Percentiles rank a stretch among this genome's conserved stretches.
phyloP scores from a whole-genome alignment of 1,139 yeast species.

The Arxiozyma slooffiae region DNA sequence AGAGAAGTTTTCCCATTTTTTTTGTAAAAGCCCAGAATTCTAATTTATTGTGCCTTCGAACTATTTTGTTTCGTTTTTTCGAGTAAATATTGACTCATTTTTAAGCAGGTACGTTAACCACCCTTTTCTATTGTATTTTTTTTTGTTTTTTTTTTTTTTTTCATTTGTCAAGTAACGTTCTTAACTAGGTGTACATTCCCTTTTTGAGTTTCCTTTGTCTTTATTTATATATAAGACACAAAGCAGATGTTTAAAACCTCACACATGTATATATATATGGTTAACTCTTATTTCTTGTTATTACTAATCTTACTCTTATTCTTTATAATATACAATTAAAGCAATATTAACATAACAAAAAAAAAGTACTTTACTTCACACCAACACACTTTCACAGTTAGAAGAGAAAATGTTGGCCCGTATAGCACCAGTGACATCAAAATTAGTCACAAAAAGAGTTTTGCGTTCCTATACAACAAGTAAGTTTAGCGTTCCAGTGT shows the following conservation, averaged over 20 bases:
- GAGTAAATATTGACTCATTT: background rate
- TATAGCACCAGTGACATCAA: constrained; percentile 10
- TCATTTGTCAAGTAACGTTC: background rate
- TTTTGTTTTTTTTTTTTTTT: too few relatives aligned
- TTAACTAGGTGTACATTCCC: background rate
- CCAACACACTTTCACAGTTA: background rate
- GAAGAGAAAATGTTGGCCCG: constrained; percentile 13
- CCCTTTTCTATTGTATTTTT: background rate
- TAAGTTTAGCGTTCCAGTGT: constrained; percentile 41
- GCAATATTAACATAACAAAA: background rate
- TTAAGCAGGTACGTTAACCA: background rate
- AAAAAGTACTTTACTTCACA: too few relatives aligned
- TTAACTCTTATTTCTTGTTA: too few relatives aligned
- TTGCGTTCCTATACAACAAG: constrained; percentile 28
- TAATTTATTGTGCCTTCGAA: background rate
- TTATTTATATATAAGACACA: background rate
- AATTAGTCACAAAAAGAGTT: constrained; percentile 7
- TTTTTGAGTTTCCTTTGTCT: background rate
- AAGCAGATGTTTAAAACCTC: background rate
- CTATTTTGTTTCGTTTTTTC: too few relatives aligned
- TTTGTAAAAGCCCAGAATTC: background rate
- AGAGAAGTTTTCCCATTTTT: too few relatives aligned
- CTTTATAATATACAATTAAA: too few relatives aligned
- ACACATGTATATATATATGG: too few relatives aligned
- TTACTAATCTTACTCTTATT: too few relatives aligned